Conservation (phyloP, 805 yeast genomes). For the Wickerhamiella allomyrinae region DNA sequence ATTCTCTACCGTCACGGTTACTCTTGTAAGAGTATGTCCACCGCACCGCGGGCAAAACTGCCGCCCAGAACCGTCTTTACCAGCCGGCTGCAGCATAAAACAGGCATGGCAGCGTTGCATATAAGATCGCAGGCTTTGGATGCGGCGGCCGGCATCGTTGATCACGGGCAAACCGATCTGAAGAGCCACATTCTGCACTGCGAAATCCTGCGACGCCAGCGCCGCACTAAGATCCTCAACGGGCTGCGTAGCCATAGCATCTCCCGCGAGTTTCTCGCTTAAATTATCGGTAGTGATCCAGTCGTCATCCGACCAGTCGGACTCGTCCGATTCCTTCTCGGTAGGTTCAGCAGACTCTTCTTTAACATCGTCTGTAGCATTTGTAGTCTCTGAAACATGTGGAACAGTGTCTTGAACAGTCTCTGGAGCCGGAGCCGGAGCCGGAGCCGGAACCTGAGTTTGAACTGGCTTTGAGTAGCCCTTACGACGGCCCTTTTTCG, state of each 20-base stretch:
- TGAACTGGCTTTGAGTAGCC: neutral
- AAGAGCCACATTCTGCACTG: conserved; percentile 87
- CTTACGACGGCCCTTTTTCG: conserved; percentile 5
- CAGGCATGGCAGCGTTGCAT: conserved; percentile 98
- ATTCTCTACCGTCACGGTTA: conserved; percentile 72
- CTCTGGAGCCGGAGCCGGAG: no score
- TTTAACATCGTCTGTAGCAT: conserved; percentile 9
- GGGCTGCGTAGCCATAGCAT: conserved; percentile 43
- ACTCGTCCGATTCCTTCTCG: conserved; percentile 27
- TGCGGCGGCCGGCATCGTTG: conserved; percentile 75
- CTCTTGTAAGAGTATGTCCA: conserved; percentile 75
- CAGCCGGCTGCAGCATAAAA: conserved; percentile 65
- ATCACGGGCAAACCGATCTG: conserved; percentile 80
- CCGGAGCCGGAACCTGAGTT: no score
- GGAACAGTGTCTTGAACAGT: no score
- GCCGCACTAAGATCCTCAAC: conserved; percentile 52
- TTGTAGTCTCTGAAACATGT: conserved; percentile 5
- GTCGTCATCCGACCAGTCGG: conserved; percentile 70
- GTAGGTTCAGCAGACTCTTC: neutral
- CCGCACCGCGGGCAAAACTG: conserved; percentile 96
- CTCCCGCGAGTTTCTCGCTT: conserved; percentile 51
- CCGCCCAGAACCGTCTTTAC: conserved; percentile 40
- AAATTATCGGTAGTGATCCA: conserved; percentile 92
- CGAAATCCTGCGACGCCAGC: conserved; percentile 89
- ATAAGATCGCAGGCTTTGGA: conserved; percentile 72